These are phyloP conservation scores for Rhizopogon salebrosus DNA, from an alignment of 768 basidiomycete genomes.

Conservation along the genomic window DNA sequence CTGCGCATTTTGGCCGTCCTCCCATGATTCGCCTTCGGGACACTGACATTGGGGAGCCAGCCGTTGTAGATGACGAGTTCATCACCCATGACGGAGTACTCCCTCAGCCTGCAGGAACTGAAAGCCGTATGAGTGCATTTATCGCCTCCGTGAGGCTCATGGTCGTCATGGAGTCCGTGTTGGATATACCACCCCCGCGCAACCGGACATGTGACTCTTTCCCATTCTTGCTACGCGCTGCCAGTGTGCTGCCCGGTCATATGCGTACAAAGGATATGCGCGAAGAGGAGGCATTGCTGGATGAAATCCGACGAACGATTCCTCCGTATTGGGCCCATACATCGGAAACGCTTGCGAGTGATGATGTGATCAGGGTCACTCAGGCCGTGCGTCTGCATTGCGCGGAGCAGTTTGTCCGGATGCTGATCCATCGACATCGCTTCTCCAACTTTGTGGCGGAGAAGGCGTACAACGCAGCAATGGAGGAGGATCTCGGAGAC, in stretches of 20 bases:
- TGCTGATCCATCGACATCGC: slow-evolving; percentile 86
- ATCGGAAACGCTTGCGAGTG: slow-evolving; percentile 72
- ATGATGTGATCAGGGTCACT: slow-evolving; percentile 85
- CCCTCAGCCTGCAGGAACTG: slow-evolving; percentile 62
- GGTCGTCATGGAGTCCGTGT: slow-evolving; percentile 83
- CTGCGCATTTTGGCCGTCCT: slow-evolving; percentile 85
- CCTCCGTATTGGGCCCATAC: slow-evolving; percentile 79
- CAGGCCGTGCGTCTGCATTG: slow-evolving; percentile 86
- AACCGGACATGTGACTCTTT: slow-evolving; percentile 57
- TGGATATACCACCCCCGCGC: slow-evolving; percentile 70
- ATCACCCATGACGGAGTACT: slow-evolving; percentile 70
- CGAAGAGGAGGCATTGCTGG: slow-evolving; percentile 78
- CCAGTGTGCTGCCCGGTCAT: slow-evolving; percentile 59
- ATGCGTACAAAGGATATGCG: slow-evolving; percentile 58
- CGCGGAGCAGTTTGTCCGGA: slow-evolving; percentile 79
- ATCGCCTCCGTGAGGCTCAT: slow-evolving; percentile 71
- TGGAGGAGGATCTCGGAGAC: slow-evolving; percentile 53
- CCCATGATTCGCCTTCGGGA: slow-evolving; percentile 83
- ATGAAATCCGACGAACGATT: slow-evolving; percentile 69
- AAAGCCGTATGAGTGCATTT: slow-evolving; percentile 79
- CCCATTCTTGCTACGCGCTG: slow-evolving; percentile 74
- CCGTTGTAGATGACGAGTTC: slow-evolving; percentile 84
- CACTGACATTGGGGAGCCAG: slow-evolving; percentile 87
- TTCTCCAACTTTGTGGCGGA: slow-evolving; percentile 76
- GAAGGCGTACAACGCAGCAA: slow-evolving; percentile 42